Evolutionary conservation across 2,329 filamentous ascomycete genomes (phyloP), one percentile per base, ranked within the genome.

Genomic region (Polytolypa hystricis): DNA sequence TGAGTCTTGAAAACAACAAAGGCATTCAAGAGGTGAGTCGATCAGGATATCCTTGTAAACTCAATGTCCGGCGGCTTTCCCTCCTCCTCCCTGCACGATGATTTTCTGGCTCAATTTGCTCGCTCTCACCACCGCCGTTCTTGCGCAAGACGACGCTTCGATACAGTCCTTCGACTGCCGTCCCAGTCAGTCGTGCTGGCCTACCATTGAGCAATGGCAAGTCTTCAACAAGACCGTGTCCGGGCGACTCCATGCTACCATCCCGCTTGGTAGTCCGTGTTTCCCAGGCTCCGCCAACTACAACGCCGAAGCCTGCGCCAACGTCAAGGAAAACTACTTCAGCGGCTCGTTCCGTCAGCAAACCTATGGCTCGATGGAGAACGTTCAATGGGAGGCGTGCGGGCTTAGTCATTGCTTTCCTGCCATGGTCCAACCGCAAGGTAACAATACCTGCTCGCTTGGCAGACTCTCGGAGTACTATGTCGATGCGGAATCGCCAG

Each of bases 241-340:
- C 12, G 71, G 70, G 1, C 56, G 54, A 3, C 55, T 79, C 23
- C 57, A 77, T 28, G 58, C 62, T 9, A 74, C 68, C 0, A 52
- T 66, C 2, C 73, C 74, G 0, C 46, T 74, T 3, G 73, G 62
- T 1, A 51, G 64, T 2, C 55, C 65, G 1, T 78, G 73, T 47
- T 33, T 19, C 20, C 17, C 17, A 19, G 14, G 16, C 6, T 20
- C 17, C 10, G 16, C 30, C 5, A 21, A 20, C 30, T 33, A 19
- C 17, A 20, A 33, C 17, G 4, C 16, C 18, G 10, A 12, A n/a
- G 30, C 9, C n/a, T 33, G 30, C n/a, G 21, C 21, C n/a, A 7
- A 25, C 7, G n/a, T 25, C 21, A 25, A 25, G 21, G n/a, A n/a
- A 7, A 25, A 25, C 21, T 7, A 7, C n/a, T 25, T 25, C 21